phyloP scores from a whole-genome alignment of 2,329 filamentous ascomycete species.

The Cladophialophora carrionii region DNA sequence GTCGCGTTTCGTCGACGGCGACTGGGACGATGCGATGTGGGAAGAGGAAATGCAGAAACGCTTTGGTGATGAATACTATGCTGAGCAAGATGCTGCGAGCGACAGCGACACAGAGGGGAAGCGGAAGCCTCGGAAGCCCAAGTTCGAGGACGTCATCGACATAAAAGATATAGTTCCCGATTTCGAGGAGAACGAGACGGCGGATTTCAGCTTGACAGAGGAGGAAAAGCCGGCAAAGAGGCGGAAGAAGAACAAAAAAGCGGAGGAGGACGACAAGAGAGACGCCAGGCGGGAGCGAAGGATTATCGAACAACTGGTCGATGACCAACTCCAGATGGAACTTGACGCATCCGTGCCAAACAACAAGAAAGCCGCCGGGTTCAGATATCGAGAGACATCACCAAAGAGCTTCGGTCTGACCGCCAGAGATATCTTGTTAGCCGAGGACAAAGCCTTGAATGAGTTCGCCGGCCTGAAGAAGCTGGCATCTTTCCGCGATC shows the following conservation, averaged over 20 bases:
- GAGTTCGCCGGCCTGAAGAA: slow-evolving; percentile 93
- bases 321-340: slow-evolving; percentile 77
- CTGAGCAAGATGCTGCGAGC: slow-evolving; percentile 61
- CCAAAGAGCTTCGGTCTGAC: slow-evolving; percentile 89
- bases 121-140: slow-evolving; percentile 69
- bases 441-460: slow-evolving; percentile 83
- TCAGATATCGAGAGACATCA: slow-evolving; percentile 94
- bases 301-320: slow-evolving; percentile 83
- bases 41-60: slow-evolving; percentile 84
- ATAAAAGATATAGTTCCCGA: slow-evolving; percentile 87
- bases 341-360: slow-evolving; percentile 66
- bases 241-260: slow-evolving; percentile 55
- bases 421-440: slow-evolving; percentile 85
- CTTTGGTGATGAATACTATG: slow-evolving; percentile 92
- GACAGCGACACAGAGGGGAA: slow-evolving; percentile 68
- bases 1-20: slow-evolving; percentile 79
- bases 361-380: slow-evolving; percentile 55
- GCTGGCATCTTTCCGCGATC: slow-evolving; percentile 83
- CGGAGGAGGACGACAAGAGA: slow-evolving; percentile 63
- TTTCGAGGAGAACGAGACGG: slow-evolving; percentile 59
- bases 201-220: slow-evolving; percentile 62
- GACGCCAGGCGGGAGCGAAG: slow-evolving; percentile 78
- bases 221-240: slow-evolving; percentile 53
- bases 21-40: slow-evolving; percentile 88
- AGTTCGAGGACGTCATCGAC: slow-evolving; percentile 96